Evolutionary conservation across 2,329 filamentous ascomycete species (phyloP).

Genomic region (Fusarium tuaranense): DNA sequence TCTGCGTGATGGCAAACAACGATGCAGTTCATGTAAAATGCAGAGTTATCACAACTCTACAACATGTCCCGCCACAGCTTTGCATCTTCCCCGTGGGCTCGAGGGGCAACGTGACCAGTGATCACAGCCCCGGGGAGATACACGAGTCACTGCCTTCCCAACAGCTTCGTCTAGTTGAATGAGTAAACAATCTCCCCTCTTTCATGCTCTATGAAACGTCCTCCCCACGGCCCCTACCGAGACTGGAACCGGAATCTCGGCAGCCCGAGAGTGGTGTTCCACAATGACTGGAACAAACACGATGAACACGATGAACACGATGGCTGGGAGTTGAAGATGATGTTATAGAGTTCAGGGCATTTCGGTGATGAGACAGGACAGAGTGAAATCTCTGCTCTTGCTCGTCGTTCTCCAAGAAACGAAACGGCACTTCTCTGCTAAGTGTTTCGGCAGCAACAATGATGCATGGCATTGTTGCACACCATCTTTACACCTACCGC

Average conservation of each 20-base stretch:
- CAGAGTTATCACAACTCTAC: neutral
- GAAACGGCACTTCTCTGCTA: neutral
- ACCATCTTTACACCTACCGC: neutral
- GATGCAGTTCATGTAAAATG: neutral
- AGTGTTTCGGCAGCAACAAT: neutral
- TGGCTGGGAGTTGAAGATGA: neutral
- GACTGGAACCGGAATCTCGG: neutral
- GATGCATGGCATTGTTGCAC: neutral
- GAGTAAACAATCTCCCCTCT: neutral
- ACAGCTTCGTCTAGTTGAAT: neutral
- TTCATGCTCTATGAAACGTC: conserved; percentile 2
- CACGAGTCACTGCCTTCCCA: neutral
- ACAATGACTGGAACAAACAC: neutral
- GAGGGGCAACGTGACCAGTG: neutral
- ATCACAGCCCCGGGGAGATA: neutral
- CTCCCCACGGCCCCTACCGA: neutral
- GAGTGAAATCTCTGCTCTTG: neutral
- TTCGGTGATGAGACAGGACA: neutral
- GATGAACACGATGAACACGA: no score
- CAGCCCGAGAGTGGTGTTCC: neutral
- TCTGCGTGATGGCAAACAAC: neutral
- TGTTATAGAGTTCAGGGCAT: neutral
- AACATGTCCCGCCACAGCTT: neutral
- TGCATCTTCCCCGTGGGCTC: neutral
- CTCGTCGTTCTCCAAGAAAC: neutral